A percentile compares a stretch with the other conserved stretches of the same genome.
These are phyloP conservation scores for Stephania yunnanensis DNA, from an alignment of 164 flowering plant species.

Conservation along the genomic window DNA sequence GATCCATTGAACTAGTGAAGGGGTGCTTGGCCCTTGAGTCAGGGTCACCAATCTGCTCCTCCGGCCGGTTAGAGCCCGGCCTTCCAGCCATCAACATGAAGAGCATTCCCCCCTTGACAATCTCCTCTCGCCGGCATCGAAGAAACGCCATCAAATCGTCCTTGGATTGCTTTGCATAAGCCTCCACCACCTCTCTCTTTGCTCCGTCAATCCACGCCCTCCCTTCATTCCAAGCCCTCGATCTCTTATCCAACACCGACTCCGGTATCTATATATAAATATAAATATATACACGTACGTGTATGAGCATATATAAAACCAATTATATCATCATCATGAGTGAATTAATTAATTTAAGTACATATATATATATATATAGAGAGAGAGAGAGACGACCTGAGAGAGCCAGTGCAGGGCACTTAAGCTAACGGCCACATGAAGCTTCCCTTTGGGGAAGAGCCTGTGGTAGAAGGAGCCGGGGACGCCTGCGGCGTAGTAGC, in stretches of 20 bases:
- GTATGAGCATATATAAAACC: no score
- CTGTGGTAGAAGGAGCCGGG: conserved; percentile 34
- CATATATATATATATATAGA: no score
- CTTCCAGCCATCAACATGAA: conserved; percentile 39
- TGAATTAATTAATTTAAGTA: no score
- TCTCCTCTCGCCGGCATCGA: conserved; percentile 33
- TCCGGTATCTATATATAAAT: conserved; percentile 23
- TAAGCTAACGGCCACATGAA: conserved; percentile 34
- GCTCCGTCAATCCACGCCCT: conserved; percentile 44
- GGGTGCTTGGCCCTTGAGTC: conserved; percentile 43
- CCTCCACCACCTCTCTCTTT: conserved; percentile 35
- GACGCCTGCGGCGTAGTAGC: conserved; percentile 31
- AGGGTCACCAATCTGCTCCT: conserved; percentile 33
- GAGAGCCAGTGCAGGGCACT: conserved; percentile 42
- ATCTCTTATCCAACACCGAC: conserved; percentile 26
- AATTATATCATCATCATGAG: no score
- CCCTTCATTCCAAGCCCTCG: conserved; percentile 36
- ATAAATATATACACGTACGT: no score
- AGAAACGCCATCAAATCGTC: conserved; percentile 32
- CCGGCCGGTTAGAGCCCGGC: conserved; percentile 20
- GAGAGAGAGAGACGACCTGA: no score
- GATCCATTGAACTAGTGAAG: conserved; percentile 38
- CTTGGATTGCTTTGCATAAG: conserved; percentile 34
- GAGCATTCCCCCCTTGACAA: conserved; percentile 30
- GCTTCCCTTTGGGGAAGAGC: conserved; percentile 30